Evolutionary conservation across 2,329 filamentous ascomycete species (phyloP).

Genomic region (Fusarium foetens): DNA sequence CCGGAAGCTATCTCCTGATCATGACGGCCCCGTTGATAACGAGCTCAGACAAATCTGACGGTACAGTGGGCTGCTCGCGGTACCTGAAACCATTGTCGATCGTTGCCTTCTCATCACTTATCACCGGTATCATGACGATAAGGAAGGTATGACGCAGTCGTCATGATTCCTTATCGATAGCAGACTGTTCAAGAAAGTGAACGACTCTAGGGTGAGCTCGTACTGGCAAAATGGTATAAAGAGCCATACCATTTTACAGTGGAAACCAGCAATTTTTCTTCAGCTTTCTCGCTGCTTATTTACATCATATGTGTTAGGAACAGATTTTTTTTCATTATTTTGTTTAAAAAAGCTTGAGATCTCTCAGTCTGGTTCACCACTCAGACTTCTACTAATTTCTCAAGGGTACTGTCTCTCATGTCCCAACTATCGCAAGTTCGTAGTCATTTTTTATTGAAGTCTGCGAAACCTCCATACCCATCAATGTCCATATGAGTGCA

Average conservation of each 20-base stretch:
- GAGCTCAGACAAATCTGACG: background rate
- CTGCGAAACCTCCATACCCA: too few relatives aligned
- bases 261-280: rapidly evolving
- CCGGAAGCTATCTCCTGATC: background rate
- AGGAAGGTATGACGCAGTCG: background rate
- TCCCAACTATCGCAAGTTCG: too few relatives aligned
- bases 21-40: background rate
- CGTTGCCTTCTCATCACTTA: background rate
- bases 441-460: rapidly evolving
- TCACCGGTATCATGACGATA: background rate
- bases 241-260: rapidly evolving
- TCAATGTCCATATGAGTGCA: background rate
- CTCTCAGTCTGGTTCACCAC: rapidly evolving
- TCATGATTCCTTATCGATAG: background rate
- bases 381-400: too few relatives aligned
- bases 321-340: rapidly evolving
- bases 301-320: rapidly evolving
- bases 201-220: background rate
- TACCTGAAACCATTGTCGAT: conserved; percentile 14
- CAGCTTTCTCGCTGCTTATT: too few relatives aligned
- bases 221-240: background rate
- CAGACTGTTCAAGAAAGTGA: background rate
- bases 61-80: background rate
- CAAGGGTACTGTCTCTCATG: too few relatives aligned
- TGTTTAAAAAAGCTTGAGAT: background rate